Conservation (phyloP, 73 alveolate species). For the Tetrahymena elliotti region DNA sequence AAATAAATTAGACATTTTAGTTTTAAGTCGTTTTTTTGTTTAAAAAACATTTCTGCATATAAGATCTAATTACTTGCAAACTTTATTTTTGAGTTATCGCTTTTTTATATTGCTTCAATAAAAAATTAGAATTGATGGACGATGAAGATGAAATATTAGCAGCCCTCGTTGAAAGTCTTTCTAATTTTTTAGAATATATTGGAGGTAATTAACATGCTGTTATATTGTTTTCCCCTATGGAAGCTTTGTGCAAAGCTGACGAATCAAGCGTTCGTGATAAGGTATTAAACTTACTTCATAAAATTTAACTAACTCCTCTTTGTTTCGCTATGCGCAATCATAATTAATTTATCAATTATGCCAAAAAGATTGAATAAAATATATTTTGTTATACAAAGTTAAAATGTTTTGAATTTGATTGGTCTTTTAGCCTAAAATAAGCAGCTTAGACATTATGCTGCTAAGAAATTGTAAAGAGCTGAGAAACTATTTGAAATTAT, state of each 20-base stretch:
- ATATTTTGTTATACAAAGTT: not conserved
- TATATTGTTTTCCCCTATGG: slow-evolving; percentile 59
- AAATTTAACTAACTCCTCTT: not conserved
- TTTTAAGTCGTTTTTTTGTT: no score
- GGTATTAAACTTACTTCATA: slow-evolving; percentile 3
- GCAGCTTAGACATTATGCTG: not conserved
- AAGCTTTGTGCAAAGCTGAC: slow-evolving; percentile 68
- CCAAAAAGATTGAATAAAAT: no score
- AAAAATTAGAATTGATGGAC: slow-evolving; percentile 69
- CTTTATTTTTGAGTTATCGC: not conserved
- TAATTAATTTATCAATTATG: not conserved
- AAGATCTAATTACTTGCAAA: not conserved
- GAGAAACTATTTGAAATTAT: not conserved
- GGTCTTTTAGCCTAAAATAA: not conserved
- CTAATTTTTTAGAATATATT: slow-evolving; percentile 75
- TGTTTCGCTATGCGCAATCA: not conserved
- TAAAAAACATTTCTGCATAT: not conserved
- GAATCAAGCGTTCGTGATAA: slow-evolving; percentile 75
- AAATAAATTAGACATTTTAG: not conserved
- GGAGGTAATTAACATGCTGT: slow-evolving; percentile 76
- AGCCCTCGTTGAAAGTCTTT: slow-evolving; percentile 77
- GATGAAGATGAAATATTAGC: slow-evolving; percentile 96
- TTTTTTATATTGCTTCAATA: not conserved
- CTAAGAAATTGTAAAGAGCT: no score
- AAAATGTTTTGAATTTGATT: not conserved